phyloP scores from a whole-genome alignment of 768 basidiomycete species.

The Pholiota microspora region DNA sequence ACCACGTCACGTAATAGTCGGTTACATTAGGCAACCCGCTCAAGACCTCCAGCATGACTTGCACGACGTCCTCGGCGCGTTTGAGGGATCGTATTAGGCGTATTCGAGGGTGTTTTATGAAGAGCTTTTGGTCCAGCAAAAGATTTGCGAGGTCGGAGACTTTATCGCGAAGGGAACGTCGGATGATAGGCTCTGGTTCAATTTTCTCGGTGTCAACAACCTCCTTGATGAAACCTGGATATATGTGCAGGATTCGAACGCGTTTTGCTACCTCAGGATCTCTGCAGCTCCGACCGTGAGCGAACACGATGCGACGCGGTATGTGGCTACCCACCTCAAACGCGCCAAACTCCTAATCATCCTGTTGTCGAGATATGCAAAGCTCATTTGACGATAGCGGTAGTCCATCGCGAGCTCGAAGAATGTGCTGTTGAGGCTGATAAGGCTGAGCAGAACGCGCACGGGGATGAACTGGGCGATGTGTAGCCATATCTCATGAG shows the following conservation, averaged over 20 bases:
- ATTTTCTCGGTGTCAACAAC: slow-evolving; percentile 28
- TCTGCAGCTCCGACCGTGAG: slow-evolving; percentile 27
- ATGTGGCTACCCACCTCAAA: slow-evolving; percentile 29
- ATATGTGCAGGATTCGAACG: slow-evolving; percentile 46
- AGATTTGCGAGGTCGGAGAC: slow-evolving; percentile 33
- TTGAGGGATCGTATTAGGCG: slow-evolving; percentile 27
- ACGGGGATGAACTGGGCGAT: slow-evolving; percentile 34
- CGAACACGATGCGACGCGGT: not conserved
- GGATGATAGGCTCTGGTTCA: slow-evolving; percentile 10
- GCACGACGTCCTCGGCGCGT: slow-evolving; percentile 36
- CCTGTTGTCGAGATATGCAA: slow-evolving; percentile 43
- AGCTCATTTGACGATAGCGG: slow-evolving; percentile 47
- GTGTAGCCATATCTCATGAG: slow-evolving; percentile 35
- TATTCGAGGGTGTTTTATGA: slow-evolving; percentile 24
- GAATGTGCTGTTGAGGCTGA: slow-evolving; percentile 36
- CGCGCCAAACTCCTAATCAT: slow-evolving; percentile 40
- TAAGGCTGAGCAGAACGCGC: slow-evolving; percentile 29
- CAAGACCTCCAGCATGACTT: slow-evolving; percentile 40
- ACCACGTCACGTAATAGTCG: slow-evolving; percentile 51
- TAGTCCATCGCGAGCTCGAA: slow-evolving; percentile 43
- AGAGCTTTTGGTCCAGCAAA: slow-evolving; percentile 28
- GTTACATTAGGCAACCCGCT: slow-evolving; percentile 42
- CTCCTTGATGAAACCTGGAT: slow-evolving; percentile 47
- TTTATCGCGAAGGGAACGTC: slow-evolving; percentile 27
- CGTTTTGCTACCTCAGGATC: slow-evolving; percentile 47